Base-by-base conservation (phyloP, 129 eudicot species). In the Ambrosia artemisiifolia region DNA sequence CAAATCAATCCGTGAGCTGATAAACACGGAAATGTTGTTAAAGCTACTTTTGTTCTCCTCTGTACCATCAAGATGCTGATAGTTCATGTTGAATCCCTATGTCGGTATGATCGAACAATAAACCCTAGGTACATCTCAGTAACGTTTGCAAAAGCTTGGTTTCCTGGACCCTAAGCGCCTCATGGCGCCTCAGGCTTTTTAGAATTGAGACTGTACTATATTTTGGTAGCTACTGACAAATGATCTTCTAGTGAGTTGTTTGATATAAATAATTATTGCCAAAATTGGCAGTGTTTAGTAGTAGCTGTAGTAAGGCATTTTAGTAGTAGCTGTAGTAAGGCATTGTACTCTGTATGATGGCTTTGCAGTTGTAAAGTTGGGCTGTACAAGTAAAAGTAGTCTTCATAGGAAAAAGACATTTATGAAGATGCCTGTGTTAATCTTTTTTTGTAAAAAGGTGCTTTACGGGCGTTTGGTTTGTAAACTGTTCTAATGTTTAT, bases 1-100 rank as follows among this genome's bases (percentile, higher is more conserved):
- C 72, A 33, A 64, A 43, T 18, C 66, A 12, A 63, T 11, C 42
- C 35, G 0, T 78, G 77, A 77, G 68, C 43, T 35, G 59, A 56
- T 30, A 63, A 50, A 40, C 38, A 14, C 12, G 61, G 66, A 16
- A 76, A 20, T 20, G 47, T 35, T 56, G 59, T 75, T 74, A 13
- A 70, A 70, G 65, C 65, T 20, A 35, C 65, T 40, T 34, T 53
- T 51, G 16, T 54, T 36, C 10, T 40, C 44, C 44, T 10, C 2
- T 40, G 7, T 67, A 11, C 73, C 60, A 32, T 49, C 24, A 71
- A 57, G 38, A 19, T 56, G 32, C 13, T 71, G 16, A 40, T 19
- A 11, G 16, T 66, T 49, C 46, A 73, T 34, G 70, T 73, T 44
- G 33, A 44, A 60, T 11, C 70, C 69, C 14, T 60, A 59, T 34